Conservation (phyloP, 495 filamentous ascomycete genomes). For the Annulohypoxylon maeteangense region DNA sequence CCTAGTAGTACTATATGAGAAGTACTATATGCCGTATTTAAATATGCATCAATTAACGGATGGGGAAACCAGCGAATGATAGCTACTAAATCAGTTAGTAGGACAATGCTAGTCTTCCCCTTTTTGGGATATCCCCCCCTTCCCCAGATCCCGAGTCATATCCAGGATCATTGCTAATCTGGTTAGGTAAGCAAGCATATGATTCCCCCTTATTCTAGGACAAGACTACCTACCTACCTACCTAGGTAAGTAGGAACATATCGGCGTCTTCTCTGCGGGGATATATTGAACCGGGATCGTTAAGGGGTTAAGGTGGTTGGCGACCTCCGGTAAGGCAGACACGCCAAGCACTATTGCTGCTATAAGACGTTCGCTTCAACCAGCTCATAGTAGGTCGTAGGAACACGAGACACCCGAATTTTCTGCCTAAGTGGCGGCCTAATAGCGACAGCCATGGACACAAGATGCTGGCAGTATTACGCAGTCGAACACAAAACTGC, state of each 20-base stretch:
- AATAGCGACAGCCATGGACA: conserved; percentile 6
- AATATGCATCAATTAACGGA: background rate
- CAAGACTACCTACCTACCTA: conserved; percentile 3
- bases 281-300: background rate
- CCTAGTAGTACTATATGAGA: conserved; percentile 7
- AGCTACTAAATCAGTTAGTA: conserved; percentile 11
- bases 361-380: background rate
- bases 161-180: conserved; percentile 15
- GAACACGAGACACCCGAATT: background rate
- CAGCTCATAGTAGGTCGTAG: background rate
- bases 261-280: background rate
- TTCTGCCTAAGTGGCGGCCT: background rate
- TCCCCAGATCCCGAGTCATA: conserved; percentile 9
- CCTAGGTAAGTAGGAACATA: background rate
- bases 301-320: conserved; percentile 9
- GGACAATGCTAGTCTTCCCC: background rate
- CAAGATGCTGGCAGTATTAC: conserved; percentile 14
- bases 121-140: conserved; percentile 2
- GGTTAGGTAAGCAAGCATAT: conserved; percentile 32
- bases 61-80: conserved; percentile 1
- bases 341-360: conserved; percentile 2
- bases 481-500: background rate
- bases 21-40: background rate
- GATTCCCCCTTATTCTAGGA: background rate
- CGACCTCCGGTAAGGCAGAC: conserved; percentile 19